Evolutionary conservation across 2,329 filamentous ascomycete genomes (phyloP).

Genomic region (Pyricularia sp.): DNA sequence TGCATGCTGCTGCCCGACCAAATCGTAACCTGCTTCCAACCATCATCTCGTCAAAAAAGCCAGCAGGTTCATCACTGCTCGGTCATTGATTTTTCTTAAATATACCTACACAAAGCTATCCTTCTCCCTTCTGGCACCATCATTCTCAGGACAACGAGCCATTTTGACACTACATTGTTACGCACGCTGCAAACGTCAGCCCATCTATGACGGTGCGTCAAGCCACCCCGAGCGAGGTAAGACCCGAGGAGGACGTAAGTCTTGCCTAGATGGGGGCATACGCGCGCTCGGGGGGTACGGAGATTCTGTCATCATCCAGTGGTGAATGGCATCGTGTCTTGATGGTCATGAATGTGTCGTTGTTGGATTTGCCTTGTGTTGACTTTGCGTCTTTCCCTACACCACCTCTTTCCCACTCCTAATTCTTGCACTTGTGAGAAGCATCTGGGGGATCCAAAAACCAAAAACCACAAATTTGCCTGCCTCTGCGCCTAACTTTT

Average conservation of each 20-base stretch:
- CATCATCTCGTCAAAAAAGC: neutral
- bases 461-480: conserved; percentile 48
- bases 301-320: neutral
- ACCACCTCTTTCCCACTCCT: conserved; percentile 8
- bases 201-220: neutral
- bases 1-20: neutral
- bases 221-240: neutral
- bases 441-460: neutral
- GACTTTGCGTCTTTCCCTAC: neutral
- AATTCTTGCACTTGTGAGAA: neutral
- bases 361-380: neutral
- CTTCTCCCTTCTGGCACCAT: neutral
- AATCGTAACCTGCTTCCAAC: neutral
- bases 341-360: neutral
- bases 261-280: neutral
- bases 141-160: neutral
- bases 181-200: neutral
- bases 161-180: neutral
- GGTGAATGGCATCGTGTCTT: neutral
- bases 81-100: neutral
- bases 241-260: neutral
- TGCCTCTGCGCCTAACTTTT: conserved; percentile 46
- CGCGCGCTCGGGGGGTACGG: neutral
- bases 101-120: neutral
- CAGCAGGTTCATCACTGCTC: neutral